Conservation (phyloP, 345 rosid genomes). For the Eucalyptus regnans region DNA sequence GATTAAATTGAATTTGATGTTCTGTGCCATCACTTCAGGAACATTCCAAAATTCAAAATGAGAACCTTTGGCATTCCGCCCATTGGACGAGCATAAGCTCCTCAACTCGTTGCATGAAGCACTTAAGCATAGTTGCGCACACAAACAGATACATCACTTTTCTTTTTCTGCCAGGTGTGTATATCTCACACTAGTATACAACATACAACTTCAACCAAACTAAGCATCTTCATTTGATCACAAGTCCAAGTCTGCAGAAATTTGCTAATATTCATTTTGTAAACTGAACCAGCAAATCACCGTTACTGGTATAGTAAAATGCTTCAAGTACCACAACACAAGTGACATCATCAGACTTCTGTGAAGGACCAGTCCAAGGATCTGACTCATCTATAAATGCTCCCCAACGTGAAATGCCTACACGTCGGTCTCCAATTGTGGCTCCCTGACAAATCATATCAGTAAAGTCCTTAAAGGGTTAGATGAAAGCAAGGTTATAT, state of each 20-base stretch:
- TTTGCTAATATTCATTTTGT: neutral
- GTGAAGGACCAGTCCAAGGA: constrained; percentile 30
- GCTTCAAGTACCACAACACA: constrained; percentile 15
- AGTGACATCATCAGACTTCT: constrained; percentile 12
- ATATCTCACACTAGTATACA: neutral
- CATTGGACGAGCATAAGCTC: neutral
- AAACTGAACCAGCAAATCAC: neutral
- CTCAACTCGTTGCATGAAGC: neutral
- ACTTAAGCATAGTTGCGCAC: neutral
- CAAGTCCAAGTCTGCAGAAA: neutral
- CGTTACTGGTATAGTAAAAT: neutral
- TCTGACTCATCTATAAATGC: constrained; percentile 38
- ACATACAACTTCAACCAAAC: neutral
- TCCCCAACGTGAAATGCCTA: constrained; percentile 56
- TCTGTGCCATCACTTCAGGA: neutral
- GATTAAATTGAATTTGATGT: neutral
- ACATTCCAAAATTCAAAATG: neutral
- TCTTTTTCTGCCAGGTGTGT: neutral
- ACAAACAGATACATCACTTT: neutral
- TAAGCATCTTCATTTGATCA: neutral
- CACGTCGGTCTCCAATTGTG: constrained; percentile 58
- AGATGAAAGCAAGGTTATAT: neutral
- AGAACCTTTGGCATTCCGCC: neutral
- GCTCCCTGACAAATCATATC: constrained; percentile 57
- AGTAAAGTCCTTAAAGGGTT: neutral